These are phyloP conservation scores for Pythium angustatum DNA, from an alignment of 352 stramenopile genomes.

Conservation along the genomic window DNA sequence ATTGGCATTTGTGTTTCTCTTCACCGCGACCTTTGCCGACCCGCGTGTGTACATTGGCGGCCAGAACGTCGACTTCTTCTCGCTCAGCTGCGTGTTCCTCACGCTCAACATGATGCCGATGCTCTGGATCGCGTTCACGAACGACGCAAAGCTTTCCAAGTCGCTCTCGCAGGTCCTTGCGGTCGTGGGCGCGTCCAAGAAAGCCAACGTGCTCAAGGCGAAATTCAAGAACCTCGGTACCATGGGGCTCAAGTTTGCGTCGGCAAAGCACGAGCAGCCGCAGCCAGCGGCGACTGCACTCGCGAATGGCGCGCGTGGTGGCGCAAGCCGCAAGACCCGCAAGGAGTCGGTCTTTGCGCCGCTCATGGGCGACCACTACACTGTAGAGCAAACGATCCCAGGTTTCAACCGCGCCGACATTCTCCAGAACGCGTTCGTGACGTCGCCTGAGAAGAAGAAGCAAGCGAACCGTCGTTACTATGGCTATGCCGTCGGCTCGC, in stretches of 20 bases:
- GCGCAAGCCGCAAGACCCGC: conserved; percentile 28
- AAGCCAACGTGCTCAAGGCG: conserved; percentile 71
- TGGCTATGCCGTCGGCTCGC: conserved; percentile 39
- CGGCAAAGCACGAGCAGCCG: conserved; percentile 39
- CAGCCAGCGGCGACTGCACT: background rate
- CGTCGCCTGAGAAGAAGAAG: conserved; percentile 44
- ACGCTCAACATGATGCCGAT: conserved; percentile 90
- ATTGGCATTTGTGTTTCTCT: conserved; percentile 77
- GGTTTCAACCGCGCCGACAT: conserved; percentile 76
- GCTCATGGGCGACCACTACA: conserved; percentile 79
- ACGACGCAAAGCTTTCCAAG: conserved; percentile 85
- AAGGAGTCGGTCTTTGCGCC: conserved; percentile 76
- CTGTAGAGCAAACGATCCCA: conserved; percentile 70
- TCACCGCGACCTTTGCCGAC: conserved; percentile 79
- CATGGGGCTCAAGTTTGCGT: conserved; percentile 70
- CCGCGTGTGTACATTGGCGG: conserved; percentile 68
- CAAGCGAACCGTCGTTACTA: conserved; percentile 61
- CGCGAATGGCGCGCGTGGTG: background rate
- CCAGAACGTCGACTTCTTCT: conserved; percentile 75
- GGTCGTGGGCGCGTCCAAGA: conserved; percentile 73
- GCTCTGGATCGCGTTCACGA: conserved; percentile 90
- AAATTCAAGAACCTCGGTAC: conserved; percentile 86
- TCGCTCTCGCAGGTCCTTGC: conserved; percentile 80
- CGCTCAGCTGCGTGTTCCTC: conserved; percentile 75
- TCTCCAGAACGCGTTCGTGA: conserved; percentile 80